Percentiles rank a stretch among this genome's conserved stretches.
Conservation (phyloP, 176 grass and related monocot genomes). For the Tillandsia fasciculata region DNA sequence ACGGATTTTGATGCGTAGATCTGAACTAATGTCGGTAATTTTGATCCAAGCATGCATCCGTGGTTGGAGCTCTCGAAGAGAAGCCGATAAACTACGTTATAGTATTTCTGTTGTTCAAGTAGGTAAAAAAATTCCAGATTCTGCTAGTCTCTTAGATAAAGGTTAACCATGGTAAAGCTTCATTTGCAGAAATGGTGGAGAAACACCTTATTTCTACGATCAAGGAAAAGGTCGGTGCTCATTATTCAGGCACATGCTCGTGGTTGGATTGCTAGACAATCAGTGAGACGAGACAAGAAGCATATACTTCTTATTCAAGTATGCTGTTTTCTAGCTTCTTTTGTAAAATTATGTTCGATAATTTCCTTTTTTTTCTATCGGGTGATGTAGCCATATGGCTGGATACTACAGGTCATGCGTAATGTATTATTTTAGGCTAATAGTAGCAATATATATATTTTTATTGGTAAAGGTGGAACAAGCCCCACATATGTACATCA, state of each 20-base stretch:
- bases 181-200: constrained; percentile 65
- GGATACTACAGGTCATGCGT: no score
- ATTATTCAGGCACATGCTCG: constrained; percentile 37
- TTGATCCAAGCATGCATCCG: constrained; percentile 46
- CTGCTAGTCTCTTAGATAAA: neutral
- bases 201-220: constrained; percentile 37
- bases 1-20: constrained; percentile 22
- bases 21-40: constrained; percentile 24
- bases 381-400: no score
- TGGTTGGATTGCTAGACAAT: constrained; percentile 33
- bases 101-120: constrained; percentile 46
- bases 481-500: no score
- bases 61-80: constrained; percentile 31
- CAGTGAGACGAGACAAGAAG: constrained; percentile 21
- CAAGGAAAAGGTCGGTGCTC: constrained; percentile 30
- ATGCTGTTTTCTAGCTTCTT: neutral
- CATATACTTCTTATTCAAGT: constrained; percentile 44
- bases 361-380: neutral
- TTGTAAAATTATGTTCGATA: neutral
- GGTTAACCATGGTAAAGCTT: constrained; percentile 4
- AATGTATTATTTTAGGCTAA: no score
- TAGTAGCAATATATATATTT: no score
- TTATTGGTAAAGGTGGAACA: no score
- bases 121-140: constrained; percentile 7
- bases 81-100: constrained; percentile 12